Percentiles rank a stretch among this genome's conserved stretches.
phyloP scores from a whole-genome alignment of 148 eudicot species.

The Arbutus unedo region DNA sequence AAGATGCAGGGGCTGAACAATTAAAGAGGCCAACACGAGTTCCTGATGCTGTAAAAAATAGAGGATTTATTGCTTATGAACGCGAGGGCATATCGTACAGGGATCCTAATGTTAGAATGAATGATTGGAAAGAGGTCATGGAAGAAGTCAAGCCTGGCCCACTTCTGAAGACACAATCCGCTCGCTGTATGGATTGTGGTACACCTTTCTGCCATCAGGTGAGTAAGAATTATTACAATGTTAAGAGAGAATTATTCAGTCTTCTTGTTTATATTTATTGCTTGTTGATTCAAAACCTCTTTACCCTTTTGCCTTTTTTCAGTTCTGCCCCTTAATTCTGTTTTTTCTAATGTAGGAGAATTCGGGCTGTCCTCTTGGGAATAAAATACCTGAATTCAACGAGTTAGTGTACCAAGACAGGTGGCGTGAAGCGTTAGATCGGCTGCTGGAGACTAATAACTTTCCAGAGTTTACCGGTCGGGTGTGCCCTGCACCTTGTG shows the following conservation, averaged over 20 bases:
- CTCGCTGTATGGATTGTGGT: constrained; percentile 99
- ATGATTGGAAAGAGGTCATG: constrained; percentile 93
- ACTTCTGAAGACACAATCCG: constrained; percentile 87
- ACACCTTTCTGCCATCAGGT: constrained; percentile 99
- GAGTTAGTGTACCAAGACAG: constrained; percentile 95
- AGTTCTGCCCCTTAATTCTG: neutral
- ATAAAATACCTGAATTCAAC: constrained; percentile 94
- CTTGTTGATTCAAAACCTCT: neutral
- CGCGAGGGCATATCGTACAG: constrained; percentile 83
- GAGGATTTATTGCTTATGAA: constrained; percentile 95
- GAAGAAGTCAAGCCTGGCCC: constrained; percentile 72
- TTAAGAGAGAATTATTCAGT: neutral
- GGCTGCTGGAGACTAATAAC: constrained; percentile 93
- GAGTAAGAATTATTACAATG: constrained; percentile 23
- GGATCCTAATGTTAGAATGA: constrained; percentile 76
- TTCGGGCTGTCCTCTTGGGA: constrained; percentile 97
- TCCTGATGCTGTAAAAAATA: constrained; percentile 70
- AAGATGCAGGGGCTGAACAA: constrained; percentile 35
- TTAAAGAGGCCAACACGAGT: constrained; percentile 62
- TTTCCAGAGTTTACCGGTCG: constrained; percentile 99
- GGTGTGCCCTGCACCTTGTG: constrained; percentile 99
- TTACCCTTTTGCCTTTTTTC: neutral
- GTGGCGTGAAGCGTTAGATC: constrained; percentile 98
- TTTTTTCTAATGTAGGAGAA: constrained; percentile 55
- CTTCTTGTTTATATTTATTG: neutral